phyloP scores from a whole-genome alignment of 108 stramenopile species.

The Nitzschia sp. region DNA sequence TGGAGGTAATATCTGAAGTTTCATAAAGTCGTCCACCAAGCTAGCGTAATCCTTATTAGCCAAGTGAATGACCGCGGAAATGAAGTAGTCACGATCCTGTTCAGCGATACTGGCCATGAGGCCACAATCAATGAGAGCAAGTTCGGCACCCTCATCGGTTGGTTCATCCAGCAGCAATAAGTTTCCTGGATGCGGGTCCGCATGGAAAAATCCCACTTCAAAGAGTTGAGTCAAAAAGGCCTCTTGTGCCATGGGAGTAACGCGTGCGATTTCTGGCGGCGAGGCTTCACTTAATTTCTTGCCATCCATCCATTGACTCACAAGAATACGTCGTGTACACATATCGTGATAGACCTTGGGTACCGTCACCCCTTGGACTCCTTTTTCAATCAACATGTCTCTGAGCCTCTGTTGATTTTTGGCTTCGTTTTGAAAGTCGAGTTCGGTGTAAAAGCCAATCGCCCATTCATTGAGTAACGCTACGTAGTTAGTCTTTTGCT shows the following conservation, averaged over 20 bases:
- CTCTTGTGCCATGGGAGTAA: slow-evolving; percentile 84
- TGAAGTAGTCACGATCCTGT: slow-evolving; percentile 81
- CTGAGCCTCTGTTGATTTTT: slow-evolving; percentile 74
- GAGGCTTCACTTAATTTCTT: slow-evolving; percentile 67
- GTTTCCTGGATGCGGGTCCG: slow-evolving; percentile 55
- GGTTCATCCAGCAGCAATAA: slow-evolving; percentile 71
- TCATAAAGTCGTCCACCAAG: slow-evolving; percentile 88
- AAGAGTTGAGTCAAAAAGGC: slow-evolving; percentile 86
- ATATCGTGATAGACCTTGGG: slow-evolving; percentile 76
- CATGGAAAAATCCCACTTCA: slow-evolving; percentile 55
- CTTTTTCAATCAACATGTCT: slow-evolving; percentile 56
- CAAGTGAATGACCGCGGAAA: slow-evolving; percentile 87
- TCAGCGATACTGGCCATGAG: slow-evolving; percentile 79
- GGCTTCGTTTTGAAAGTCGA: slow-evolving; percentile 82
- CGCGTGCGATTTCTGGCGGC: slow-evolving; percentile 57
- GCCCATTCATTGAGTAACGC: slow-evolving; percentile 88
- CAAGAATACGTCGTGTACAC: slow-evolving; percentile 78
- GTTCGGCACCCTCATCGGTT: slow-evolving; percentile 61
- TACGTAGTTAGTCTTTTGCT: slow-evolving; percentile 87
- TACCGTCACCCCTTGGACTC: slow-evolving; percentile 74
- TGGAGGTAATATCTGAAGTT: slow-evolving; percentile 76
- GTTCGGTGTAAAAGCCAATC: slow-evolving; percentile 87
- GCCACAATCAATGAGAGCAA: slow-evolving; percentile 90
- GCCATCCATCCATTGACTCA: slow-evolving; percentile 91
- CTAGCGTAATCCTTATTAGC: slow-evolving; percentile 89